Evolutionary conservation across 768 basidiomycete genomes (phyloP).

Genomic region (Phlebiopsis flavidoalba): DNA sequence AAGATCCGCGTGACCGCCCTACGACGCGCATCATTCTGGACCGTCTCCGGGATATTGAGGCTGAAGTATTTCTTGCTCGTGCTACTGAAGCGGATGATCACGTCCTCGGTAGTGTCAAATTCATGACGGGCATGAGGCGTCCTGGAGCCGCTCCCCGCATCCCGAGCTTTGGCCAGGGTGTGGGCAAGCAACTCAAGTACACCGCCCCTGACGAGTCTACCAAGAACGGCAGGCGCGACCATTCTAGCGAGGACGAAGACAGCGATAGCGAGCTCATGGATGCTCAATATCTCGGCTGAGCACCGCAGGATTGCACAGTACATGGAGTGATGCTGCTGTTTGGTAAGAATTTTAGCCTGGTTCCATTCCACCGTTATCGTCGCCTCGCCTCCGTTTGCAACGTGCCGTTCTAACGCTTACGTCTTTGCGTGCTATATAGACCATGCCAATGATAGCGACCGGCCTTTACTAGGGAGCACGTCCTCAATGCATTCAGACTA

Average conservation of each 20-base stretch:
- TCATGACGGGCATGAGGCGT: conserved; percentile 62
- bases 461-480: conserved; percentile 48
- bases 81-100: conserved; percentile 66
- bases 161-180: conserved; percentile 78
- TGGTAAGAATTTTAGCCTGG: conserved; percentile 23
- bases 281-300: conserved; percentile 51
- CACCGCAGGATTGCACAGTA: conserved; percentile 43
- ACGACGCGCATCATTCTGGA: conserved; percentile 76
- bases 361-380: conserved; percentile 4
- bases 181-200: conserved; percentile 53
- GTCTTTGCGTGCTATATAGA: conserved; percentile 18
- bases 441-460: conserved; percentile 39
- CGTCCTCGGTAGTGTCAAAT: conserved; percentile 78
- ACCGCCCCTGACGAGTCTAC: conserved; percentile 27
- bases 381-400: conserved; percentile 9
- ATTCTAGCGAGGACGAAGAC: conserved; percentile 40
- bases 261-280: conserved; percentile 67
- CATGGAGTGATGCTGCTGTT: conserved; percentile 40
- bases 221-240: conserved; percentile 29
- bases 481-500: conserved; percentile 52
- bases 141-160: conserved; percentile 64
- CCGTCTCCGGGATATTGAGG: conserved; percentile 74
- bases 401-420: neutral
- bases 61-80: conserved; percentile 67
- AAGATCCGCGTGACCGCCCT: conserved; percentile 65